Conservation (phyloP, 441 rosid genomes). For the Jatropha podagrica region DNA sequence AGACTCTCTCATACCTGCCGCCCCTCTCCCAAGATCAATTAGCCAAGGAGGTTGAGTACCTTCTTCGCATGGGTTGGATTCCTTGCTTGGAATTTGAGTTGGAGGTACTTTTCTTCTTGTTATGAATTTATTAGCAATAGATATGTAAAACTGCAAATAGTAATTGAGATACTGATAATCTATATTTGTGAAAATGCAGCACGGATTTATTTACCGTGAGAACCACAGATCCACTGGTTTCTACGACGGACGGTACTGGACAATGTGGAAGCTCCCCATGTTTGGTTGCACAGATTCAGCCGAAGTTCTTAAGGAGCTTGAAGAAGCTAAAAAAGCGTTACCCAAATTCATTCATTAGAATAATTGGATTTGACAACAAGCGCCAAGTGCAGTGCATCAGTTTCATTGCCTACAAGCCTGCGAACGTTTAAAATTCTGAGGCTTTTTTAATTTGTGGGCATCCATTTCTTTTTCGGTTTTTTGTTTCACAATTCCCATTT, state of each 20-base stretch:
- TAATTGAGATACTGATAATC: too few species aligned
- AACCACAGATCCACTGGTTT: conserved; percentile 37
- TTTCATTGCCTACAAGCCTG: background rate
- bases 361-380: background rate
- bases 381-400: background rate
- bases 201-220: conserved; percentile 38
- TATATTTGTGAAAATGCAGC: conserved; percentile 10
- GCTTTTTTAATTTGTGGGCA: background rate
- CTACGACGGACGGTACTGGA: conserved; percentile 55
- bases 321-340: conserved; percentile 43
- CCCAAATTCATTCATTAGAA: conserved; percentile 25
- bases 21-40: conserved; percentile 11
- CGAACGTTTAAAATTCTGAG: background rate
- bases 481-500: background rate
- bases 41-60: conserved; percentile 39
- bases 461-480: background rate
- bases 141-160: too few species aligned
- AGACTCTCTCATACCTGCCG: conserved; percentile 54
- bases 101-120: conserved; percentile 14
- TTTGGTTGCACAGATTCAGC: conserved; percentile 49
- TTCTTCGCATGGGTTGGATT: conserved; percentile 38
- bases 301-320: conserved; percentile 58
- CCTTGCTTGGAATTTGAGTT: conserved; percentile 52
- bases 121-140: too few species aligned
- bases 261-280: conserved; percentile 61